Base-by-base conservation (phyloP, 2,329 filamentous ascomycete species). In the Claviceps sp. region DNA sequence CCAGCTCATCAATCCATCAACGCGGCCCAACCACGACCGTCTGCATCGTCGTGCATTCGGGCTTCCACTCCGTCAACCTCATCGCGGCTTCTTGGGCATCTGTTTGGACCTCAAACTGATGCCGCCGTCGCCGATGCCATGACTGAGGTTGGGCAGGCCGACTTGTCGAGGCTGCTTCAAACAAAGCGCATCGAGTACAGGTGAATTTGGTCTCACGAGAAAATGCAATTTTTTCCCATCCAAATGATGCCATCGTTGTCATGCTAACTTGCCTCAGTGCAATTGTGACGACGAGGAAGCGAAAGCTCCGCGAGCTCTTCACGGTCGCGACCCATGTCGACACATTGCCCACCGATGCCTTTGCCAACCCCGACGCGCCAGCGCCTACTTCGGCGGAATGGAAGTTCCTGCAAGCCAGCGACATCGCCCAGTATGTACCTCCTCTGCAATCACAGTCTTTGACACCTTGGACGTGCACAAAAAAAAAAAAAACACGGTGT, bases 231-330 rank as follows among this genome's bases (percentile, higher is more conserved):
- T 73, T 71, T 72, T 72, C 70, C 72, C 72, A 74, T 74, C 60
- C 63, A 60, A 67, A 68, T 59, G 66, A 71, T 77, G 58, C 65
- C 52, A 60, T 62, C 69, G 72, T 70, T 50, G 63, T 55, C 54
- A 53, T 75, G 63, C 68, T 80, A 57, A 79, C 65, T 42, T 24
- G 56, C 56, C 59, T 54, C 65, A 85, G 82, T 72, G 76, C 78
- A 78, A 83, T 85, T 78, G 80, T 86, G 76, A 78, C 77, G 70
- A 88, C 86, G 77, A 85, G 87, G 71, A 93, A 94, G 80, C 84
- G 88, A 70, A 94, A 94, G 77, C 78, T 95, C 67, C 84, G 85
- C 68, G 86, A 93, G 73, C 79, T 95, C 62, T 95, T 86, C 74
- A 77, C 79, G 61, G 80, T 86, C 77, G 84, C 86, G 74, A 85